Percentiles rank a stretch among this genome's conserved stretches.
phyloP scores from a whole-genome alignment of 2,329 filamentous ascomycete genomes.

The Grosmannia huntii region DNA sequence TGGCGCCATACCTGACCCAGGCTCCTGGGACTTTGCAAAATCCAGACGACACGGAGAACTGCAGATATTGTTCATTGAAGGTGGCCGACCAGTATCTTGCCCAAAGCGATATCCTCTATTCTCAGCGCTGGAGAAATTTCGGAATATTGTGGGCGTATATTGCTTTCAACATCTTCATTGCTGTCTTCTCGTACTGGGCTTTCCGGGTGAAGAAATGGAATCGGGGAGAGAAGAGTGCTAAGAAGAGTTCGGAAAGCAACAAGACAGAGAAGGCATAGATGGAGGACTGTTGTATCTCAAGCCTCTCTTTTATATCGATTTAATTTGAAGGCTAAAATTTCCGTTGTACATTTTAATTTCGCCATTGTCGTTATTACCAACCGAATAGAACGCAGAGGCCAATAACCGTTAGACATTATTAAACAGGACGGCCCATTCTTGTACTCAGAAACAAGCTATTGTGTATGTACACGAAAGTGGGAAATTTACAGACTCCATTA shows the following conservation, averaged over 20 bases:
- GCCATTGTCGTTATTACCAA: too few relatives aligned
- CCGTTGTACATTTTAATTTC: too few relatives aligned
- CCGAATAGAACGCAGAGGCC: too few relatives aligned
- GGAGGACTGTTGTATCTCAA: not conserved
- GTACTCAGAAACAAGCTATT: not conserved
- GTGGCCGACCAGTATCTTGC: conserved; percentile 49
- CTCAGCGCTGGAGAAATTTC: conserved; percentile 54
- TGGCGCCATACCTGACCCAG: conserved; percentile 37
- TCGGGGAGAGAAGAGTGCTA: not conserved
- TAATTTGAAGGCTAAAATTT: too few relatives aligned
- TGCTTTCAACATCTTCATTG: conserved; percentile 46
- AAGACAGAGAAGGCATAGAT: not conserved
- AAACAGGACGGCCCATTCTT: not conserved
- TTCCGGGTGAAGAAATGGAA: conserved; percentile 36
- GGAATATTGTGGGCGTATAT: conserved; percentile 58
- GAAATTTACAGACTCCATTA: not conserved
- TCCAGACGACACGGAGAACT: conserved; percentile 38
- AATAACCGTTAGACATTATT: not conserved
- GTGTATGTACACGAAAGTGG: not conserved
- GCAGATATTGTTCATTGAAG: conserved; percentile 53
- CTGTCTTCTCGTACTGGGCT: conserved; percentile 49
- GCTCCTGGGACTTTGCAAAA: conserved; percentile 50
- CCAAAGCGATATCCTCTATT: conserved; percentile 32
- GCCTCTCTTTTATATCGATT: not conserved
- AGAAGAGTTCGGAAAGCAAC: not conserved